Percentiles rank a stretch among this genome's conserved stretches.
phyloP scores from a whole-genome alignment of 768 basidiomycete species.

The Paxillus involutus region DNA sequence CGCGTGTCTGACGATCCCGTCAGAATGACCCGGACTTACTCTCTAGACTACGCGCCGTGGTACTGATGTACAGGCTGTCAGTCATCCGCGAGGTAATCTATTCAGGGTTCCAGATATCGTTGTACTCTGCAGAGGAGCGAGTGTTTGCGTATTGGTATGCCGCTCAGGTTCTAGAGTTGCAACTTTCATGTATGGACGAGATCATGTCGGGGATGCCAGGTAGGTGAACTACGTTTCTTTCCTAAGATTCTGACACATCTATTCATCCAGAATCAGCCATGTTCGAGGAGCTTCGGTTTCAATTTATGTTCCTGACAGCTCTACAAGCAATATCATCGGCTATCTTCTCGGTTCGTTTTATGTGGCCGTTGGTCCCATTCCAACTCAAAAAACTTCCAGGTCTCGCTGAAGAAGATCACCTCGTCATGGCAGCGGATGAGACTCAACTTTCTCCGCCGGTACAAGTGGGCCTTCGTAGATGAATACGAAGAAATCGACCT shows the following conservation, averaged over 20 bases:
- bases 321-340: constrained; percentile 56
- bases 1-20: constrained; percentile 4
- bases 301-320: constrained; percentile 52
- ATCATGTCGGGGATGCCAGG: constrained; percentile 39
- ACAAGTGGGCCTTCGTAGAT: constrained; percentile 74
- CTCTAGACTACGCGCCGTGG: constrained; percentile 25
- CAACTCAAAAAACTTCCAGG: constrained; percentile 30
- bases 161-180: constrained; percentile 53
- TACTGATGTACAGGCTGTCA: constrained; percentile 59
- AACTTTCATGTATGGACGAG: constrained; percentile 53
- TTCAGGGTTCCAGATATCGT: constrained; percentile 75
- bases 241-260: constrained; percentile 1
- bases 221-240: constrained; percentile 27
- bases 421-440: constrained; percentile 50
- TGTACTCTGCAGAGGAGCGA: constrained; percentile 67
- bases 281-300: constrained; percentile 48
- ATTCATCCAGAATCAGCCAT: constrained; percentile 21
- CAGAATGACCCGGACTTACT: constrained; percentile 31
- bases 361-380: neutral
- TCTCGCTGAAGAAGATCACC: constrained; percentile 46
- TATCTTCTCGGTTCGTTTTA: constrained; percentile 46
- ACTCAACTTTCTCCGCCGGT: constrained; percentile 62
- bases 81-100: constrained; percentile 66
- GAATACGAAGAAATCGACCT: constrained; percentile 54
- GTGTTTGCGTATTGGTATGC: constrained; percentile 79